phyloP scores from a whole-genome alignment of 2,329 filamentous ascomycete species.

The Curvularia eragrostidis region DNA sequence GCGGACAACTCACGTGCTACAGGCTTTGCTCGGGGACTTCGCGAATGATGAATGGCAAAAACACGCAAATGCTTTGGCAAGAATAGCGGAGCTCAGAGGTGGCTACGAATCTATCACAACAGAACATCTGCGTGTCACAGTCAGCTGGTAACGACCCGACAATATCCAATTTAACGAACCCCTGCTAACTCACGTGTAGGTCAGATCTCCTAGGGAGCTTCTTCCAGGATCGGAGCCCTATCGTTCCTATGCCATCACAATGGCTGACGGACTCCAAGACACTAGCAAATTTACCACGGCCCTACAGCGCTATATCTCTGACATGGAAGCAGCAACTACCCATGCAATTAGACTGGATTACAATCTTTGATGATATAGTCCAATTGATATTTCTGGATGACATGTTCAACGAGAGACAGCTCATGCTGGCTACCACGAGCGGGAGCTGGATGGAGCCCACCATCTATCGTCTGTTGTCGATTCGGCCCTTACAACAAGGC shows the following conservation, averaged over 20 bases:
- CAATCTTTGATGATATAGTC: constrained; percentile 37
- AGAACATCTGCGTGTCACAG: constrained; percentile 36
- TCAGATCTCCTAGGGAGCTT: constrained; percentile 39
- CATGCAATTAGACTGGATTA: constrained; percentile 34
- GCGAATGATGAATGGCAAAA: constrained; percentile 28
- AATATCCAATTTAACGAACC: background rate
- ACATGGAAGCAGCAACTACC: constrained; percentile 61
- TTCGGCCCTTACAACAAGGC: constrained; percentile 29
- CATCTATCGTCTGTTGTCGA: constrained; percentile 33
- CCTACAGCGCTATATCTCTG: constrained; percentile 61
- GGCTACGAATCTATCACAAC: constrained; percentile 31
- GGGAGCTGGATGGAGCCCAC: constrained; percentile 42
- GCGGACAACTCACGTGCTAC: constrained; percentile 5
- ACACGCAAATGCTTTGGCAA: constrained; percentile 34
- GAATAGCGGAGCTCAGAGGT: constrained; percentile 33
- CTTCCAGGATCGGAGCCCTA: constrained; percentile 37
- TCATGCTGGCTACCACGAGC: constrained; percentile 31
- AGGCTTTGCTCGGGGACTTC: constrained; percentile 32
- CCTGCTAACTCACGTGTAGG: constrained; percentile 24
- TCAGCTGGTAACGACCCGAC: constrained; percentile 31
- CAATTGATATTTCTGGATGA: constrained; percentile 37
- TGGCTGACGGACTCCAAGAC: constrained; percentile 48
- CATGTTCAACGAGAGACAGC: constrained; percentile 32
- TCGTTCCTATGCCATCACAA: constrained; percentile 31
- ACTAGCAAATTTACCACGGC: constrained; percentile 66